A percentile compares a stretch with the other conserved stretches of the same genome.
Conservation (phyloP, 129 eudicot genomes). For the Tanacetum coccineum region DNA sequence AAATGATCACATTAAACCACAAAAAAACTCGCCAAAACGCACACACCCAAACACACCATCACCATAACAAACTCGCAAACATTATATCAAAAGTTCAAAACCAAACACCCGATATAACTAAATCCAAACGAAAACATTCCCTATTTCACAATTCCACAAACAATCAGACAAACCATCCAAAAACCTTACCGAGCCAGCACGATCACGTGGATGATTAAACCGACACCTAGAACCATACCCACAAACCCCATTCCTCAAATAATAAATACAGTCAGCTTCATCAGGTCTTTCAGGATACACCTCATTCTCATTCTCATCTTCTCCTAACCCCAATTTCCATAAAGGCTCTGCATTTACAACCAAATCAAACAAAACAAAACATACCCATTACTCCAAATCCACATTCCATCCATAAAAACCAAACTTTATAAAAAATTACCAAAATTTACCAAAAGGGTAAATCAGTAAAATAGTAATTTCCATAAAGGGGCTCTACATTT, state of each 20-base stretch:
- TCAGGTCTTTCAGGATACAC: conserved; percentile 77
- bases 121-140: too few species aligned
- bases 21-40: conserved; percentile 28
- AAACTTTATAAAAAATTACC: not conserved
- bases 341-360: conserved; percentile 69
- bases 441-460: too few species aligned
- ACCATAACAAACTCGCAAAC: too few species aligned
- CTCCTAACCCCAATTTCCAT: conserved; percentile 71
- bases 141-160: too few species aligned
- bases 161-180: too few species aligned
- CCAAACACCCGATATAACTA: too few species aligned
- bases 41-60: not conserved
- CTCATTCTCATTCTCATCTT: conserved; percentile 25
- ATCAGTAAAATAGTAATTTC: conserved; percentile 32
- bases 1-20: conserved; percentile 31
- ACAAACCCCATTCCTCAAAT: conserved; percentile 77
- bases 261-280: conserved; percentile 77
- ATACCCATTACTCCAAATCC: conserved; percentile 24
- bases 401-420: conserved; percentile 11
- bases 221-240: conserved; percentile 84
- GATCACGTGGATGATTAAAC: conserved; percentile 90
- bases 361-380: conserved; percentile 24
- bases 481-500: conserved; percentile 86
- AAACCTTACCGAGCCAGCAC: conserved; percentile 45
- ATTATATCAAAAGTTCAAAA: too few species aligned